A percentile compares a stretch with the other conserved stretches of the same genome.
These are phyloP conservation scores for Tritrichomonas musculus DNA, from an alignment of 208 protist genomes.

Conservation along the genomic window DNA sequence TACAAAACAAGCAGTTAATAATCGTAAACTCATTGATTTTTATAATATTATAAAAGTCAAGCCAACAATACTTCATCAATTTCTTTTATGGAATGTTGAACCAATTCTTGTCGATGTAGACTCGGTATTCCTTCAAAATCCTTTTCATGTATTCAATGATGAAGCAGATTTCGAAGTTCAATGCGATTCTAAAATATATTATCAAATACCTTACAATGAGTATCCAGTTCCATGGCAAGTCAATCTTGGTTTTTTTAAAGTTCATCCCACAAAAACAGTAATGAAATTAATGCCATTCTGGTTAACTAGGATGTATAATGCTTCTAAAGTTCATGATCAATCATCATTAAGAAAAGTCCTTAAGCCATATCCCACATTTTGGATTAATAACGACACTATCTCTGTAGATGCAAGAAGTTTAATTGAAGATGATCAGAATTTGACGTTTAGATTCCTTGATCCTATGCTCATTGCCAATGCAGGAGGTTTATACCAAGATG, in stretches of 20 bases:
- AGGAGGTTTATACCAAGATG: not conserved
- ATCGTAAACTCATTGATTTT: not conserved
- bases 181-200: not conserved
- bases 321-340: not conserved
- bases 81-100: constrained; percentile 30
- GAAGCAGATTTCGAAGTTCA: constrained; percentile 21
- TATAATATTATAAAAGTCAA: not conserved
- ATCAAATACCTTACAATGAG: not conserved
- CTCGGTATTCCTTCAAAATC: not conserved
- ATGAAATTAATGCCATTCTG: not conserved
- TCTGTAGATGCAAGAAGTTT: not conserved
- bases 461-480: not conserved
- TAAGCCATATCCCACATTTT: not conserved
- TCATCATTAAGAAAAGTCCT: not conserved
- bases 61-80: not conserved
- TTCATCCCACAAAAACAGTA: not conserved
- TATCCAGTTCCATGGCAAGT: not conserved
- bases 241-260: constrained; percentile 21
- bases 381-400: not conserved
- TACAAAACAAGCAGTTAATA: not conserved
- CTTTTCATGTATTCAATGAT: not conserved
- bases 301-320: not conserved
- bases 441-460: not conserved
- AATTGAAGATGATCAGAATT: not conserved
- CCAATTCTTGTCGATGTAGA: not conserved